Conservation (phyloP, 805 yeast genomes). For the Nakazawaea sp. region DNA sequence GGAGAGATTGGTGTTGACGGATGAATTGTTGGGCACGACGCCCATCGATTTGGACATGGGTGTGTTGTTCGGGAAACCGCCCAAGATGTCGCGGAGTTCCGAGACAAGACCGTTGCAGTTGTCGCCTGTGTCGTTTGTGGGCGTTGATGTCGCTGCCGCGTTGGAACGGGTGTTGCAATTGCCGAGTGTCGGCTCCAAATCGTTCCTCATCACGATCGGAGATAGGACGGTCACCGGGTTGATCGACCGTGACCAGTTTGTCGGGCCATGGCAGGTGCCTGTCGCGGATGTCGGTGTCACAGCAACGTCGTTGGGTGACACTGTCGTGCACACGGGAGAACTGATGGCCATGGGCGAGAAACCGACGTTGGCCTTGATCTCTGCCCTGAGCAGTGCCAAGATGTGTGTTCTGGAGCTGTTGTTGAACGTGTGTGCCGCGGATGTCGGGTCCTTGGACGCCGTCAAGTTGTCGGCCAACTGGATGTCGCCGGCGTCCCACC, state of each 20-base stretch:
- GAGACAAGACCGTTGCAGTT: constrained; percentile 52
- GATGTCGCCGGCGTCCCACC: constrained; percentile 97
- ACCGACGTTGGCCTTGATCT: constrained; percentile 83
- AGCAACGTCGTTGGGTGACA: constrained; percentile 78
- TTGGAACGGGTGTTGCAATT: constrained; percentile 75
- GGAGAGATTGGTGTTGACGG: constrained; percentile 75
- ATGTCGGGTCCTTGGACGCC: constrained; percentile 63
- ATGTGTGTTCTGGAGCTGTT: constrained; percentile 94
- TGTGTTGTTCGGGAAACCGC: constrained; percentile 92
- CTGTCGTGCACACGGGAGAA: constrained; percentile 77
- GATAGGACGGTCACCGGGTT: constrained; percentile 97
- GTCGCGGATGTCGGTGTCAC: constrained; percentile 98
- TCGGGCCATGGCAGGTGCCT: constrained; percentile 99
- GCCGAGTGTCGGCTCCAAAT: constrained; percentile 94
- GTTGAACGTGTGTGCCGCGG: constrained; percentile 84
- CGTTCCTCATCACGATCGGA: constrained; percentile 94
- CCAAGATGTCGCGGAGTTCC: constrained; percentile 82
- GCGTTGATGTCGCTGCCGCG: constrained; percentile 51
- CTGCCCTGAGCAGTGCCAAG: constrained; percentile 88
- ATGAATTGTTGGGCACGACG: constrained; percentile 65
- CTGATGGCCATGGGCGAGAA: constrained; percentile 97
- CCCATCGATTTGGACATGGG: constrained; percentile 97
- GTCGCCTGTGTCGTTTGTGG: constrained; percentile 24
- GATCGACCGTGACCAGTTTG: constrained; percentile 96
- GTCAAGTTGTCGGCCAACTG: constrained; percentile 94